Evolutionary conservation across 768 basidiomycete species (phyloP).

Genomic region (Panellus pusillus): DNA sequence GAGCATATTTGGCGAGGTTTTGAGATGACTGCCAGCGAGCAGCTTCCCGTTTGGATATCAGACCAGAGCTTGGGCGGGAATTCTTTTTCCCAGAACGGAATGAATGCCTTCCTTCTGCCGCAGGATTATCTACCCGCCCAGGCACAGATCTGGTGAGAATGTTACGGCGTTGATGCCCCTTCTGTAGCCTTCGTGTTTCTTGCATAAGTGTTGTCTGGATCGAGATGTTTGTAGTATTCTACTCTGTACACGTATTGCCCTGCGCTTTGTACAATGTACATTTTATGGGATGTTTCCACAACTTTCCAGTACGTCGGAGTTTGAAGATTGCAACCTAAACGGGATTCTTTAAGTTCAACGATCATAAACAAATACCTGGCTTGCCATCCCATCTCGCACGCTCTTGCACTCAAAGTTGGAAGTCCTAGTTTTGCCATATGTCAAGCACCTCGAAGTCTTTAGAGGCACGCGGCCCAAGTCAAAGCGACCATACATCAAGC

Average conservation of each 20-base stretch:
- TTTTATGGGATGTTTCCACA: no score
- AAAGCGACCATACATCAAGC: no score
- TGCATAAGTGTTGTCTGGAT: conserved; percentile 14
- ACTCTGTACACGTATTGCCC: conserved; percentile 4
- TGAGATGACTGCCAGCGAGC: conserved; percentile 69
- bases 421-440: no score
- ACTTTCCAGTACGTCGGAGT: no score
- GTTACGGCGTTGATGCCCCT: neutral
- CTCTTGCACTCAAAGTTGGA: no score
- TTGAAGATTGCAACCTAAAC: no score
- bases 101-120: conserved; percentile 83
- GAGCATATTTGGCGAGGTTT: conserved; percentile 79
- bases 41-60: conserved; percentile 83
- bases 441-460: no score
- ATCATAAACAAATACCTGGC: no score
- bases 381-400: no score
- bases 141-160: conserved; percentile 70
- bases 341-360: no score
- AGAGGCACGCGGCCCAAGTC: no score
- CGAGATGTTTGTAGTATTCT: conserved; percentile 14
- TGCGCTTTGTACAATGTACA: no score
- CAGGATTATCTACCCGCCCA: conserved; percentile 69
- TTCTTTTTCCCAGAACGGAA: conserved; percentile 76
- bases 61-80: conserved; percentile 79
- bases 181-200: conserved; percentile 5